phyloP scores from a whole-genome alignment of 2,329 filamentous ascomycete species.

The Exserohilum rostratum region DNA sequence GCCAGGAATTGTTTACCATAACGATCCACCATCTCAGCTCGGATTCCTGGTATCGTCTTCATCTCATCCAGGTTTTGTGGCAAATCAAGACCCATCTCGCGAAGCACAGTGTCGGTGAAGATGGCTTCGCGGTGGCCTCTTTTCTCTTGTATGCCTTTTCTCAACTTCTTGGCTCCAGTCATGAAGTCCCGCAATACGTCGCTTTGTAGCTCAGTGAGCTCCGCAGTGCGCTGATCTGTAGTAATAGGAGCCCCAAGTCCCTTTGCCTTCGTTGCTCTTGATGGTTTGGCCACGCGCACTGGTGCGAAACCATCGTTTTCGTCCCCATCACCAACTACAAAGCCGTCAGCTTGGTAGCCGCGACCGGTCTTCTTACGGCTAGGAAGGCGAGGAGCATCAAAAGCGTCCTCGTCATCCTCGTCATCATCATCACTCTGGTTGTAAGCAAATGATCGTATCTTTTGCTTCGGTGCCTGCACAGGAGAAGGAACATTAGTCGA shows the following conservation, averaged over 20 bases:
- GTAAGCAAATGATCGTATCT: constrained; percentile 37
- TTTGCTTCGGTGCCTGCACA: constrained; percentile 54
- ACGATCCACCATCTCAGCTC: constrained; percentile 64
- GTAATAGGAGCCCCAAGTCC: constrained; percentile 65
- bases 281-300: constrained; percentile 38
- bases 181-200: constrained; percentile 71
- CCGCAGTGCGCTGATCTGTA: constrained; percentile 60
- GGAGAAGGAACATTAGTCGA: constrained; percentile 74
- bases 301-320: constrained; percentile 56
- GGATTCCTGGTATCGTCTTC: constrained; percentile 67
- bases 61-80: constrained; percentile 68
- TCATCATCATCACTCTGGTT: constrained; percentile 35
- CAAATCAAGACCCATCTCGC: constrained; percentile 75
- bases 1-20: constrained; percentile 68
- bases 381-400: constrained; percentile 28
- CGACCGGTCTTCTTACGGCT: constrained; percentile 33
- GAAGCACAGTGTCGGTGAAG: constrained; percentile 73
- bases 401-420: constrained; percentile 31
- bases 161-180: constrained; percentile 63
- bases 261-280: constrained; percentile 47
- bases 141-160: constrained; percentile 66
- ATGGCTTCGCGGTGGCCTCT: constrained; percentile 62
- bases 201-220: constrained; percentile 65
- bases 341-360: constrained; percentile 45
- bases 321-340: constrained; percentile 47